phyloP scores from a whole-genome alignment of 208 protist genomes.

The Leishmania tarentolae region DNA sequence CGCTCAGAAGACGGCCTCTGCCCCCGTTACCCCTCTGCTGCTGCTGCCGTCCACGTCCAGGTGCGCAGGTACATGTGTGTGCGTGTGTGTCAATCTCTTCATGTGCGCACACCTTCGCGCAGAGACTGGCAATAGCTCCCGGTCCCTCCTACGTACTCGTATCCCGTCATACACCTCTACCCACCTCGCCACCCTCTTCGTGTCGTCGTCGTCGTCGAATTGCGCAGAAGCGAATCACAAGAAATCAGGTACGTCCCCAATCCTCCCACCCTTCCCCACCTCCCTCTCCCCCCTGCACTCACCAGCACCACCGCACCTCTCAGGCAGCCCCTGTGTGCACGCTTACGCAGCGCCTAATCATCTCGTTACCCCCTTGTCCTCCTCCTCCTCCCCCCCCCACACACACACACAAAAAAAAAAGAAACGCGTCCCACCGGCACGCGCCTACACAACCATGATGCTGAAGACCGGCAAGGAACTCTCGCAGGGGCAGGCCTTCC shows the following conservation, averaged over 20 bases:
- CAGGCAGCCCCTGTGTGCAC: background rate
- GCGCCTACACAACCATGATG: slow-evolving; percentile 20
- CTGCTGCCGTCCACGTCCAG: background rate
- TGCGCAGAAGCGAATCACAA: background rate
- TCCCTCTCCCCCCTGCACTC: background rate
- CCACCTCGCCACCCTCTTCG: too few relatives aligned
- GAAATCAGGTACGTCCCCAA: background rate
- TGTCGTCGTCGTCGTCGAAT: background rate
- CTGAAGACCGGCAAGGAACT: slow-evolving; percentile 68
- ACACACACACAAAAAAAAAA: background rate
- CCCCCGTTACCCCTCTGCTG: background rate
- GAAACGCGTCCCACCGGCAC: background rate
- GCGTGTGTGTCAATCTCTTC: background rate
- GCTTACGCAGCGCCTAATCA: background rate
- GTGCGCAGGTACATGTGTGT: background rate
- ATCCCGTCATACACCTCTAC: background rate
- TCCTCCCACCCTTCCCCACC: too few relatives aligned
- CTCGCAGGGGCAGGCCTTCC: slow-evolving; percentile 79
- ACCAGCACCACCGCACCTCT: background rate
- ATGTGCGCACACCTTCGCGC: too few relatives aligned
- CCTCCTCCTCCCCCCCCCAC: background rate
- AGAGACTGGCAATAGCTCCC: background rate
- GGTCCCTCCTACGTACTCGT: background rate
- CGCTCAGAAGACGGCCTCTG: background rate
- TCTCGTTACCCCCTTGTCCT: background rate